Evolutionary conservation across 306 rosid genomes (phyloP).

Genomic region (Oemleria cerasiformis): DNA sequence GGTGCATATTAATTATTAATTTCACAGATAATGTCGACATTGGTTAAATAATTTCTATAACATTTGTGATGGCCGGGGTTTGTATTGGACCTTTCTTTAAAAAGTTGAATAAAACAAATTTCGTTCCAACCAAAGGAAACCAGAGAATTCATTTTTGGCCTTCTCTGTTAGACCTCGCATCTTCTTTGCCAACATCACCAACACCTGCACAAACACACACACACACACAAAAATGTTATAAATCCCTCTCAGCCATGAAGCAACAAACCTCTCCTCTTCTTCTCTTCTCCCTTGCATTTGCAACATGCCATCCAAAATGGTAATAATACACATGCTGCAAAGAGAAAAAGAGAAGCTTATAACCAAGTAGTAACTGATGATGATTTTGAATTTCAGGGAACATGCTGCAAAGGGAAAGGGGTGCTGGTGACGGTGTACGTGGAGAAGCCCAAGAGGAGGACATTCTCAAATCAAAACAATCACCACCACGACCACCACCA

Average conservation of each 20-base stretch:
- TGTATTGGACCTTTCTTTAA: not conserved
- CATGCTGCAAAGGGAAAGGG: constrained; percentile 38
- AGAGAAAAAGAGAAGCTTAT: not conserved
- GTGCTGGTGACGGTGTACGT: constrained; percentile 52
- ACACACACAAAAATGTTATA: not conserved
- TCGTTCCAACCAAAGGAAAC: constrained; percentile 27
- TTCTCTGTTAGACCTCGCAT: constrained; percentile 8
- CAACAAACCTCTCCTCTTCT: not conserved
- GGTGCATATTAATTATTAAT: too few species aligned
- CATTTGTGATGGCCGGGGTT: not conserved
- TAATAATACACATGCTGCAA: constrained; percentile 14
- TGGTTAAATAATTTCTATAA: not conserved
- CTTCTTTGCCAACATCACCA: constrained; percentile 7
- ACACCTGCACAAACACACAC: too few species aligned
- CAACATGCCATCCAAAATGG: constrained; percentile 52
- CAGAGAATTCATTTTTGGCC: constrained; percentile 10
- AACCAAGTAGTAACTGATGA: not conserved
- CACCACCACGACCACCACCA: constrained; percentile 32
- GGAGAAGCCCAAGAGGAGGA: constrained; percentile 46
- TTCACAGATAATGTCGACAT: not conserved
- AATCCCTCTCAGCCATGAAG: not conserved
- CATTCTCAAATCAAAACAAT: constrained; percentile 23
- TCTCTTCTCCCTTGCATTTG: not conserved
- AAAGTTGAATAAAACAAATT: not conserved
- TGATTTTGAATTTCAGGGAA: constrained; percentile 38